A percentile compares a stretch with the other conserved stretches of the same genome.
These are phyloP conservation scores for Pyrenophora seminiperda DNA, from an alignment of 2,329 filamentous ascomycete species.

Conservation along the genomic window DNA sequence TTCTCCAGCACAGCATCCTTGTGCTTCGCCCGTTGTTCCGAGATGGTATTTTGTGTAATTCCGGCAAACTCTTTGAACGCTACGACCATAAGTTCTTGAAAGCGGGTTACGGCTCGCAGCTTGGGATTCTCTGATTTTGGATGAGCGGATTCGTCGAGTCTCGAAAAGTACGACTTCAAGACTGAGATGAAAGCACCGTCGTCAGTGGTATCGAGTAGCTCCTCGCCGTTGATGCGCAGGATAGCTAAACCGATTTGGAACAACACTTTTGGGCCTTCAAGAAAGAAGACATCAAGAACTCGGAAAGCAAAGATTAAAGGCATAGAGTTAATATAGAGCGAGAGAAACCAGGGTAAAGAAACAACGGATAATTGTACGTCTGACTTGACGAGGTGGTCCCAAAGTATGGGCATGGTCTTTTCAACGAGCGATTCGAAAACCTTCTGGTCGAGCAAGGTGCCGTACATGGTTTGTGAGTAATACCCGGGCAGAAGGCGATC, in stretches of 20 bases:
- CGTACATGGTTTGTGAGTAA: conserved; percentile 99
- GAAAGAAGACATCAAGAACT: conserved; percentile 96
- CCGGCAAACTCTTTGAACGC: conserved; percentile 97
- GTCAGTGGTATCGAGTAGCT: conserved; percentile 88
- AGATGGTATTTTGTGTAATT: conserved; percentile 91
- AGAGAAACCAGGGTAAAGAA: conserved; percentile 96
- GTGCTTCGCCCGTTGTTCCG: conserved; percentile 86
- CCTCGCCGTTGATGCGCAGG: conserved; percentile 93
- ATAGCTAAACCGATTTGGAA: conserved; percentile 99
- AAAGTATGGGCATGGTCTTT: conserved; percentile 96
- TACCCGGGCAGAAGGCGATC: conserved; percentile 93
- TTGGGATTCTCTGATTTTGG: conserved; percentile 96
- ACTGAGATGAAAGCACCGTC: conserved; percentile 97
- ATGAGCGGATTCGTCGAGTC: conserved; percentile 92
- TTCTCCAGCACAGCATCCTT: conserved; percentile 93
- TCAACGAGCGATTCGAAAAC: conserved; percentile 99
- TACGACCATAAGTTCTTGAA: conserved; percentile 98
- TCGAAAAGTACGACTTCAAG: conserved; percentile 90
- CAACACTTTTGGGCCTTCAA: conserved; percentile 94
- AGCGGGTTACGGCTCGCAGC: conserved; percentile 87
- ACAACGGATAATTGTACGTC: conserved; percentile 98
- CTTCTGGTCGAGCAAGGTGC: conserved; percentile 92
- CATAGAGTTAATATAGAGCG: conserved; percentile 99
- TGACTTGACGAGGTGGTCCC: conserved; percentile 96
- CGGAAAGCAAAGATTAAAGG: conserved; percentile 96